Conservation (phyloP, 2,329 filamentous ascomycete genomes). For the Alternaria infectoria region DNA sequence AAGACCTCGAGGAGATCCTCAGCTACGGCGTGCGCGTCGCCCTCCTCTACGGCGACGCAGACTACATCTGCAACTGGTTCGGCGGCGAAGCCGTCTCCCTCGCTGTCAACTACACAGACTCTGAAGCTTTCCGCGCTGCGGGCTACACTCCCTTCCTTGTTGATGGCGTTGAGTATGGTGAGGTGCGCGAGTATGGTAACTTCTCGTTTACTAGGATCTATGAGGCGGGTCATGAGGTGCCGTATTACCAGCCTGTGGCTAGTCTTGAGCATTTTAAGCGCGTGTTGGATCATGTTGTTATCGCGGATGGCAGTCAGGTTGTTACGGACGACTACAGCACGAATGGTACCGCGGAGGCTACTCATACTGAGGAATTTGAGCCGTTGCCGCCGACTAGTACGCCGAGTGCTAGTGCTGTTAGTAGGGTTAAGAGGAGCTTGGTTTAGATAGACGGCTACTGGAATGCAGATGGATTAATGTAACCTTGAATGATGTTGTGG, state of each 20-base stretch:
- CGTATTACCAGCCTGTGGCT: slow-evolving; percentile 50
- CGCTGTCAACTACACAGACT: slow-evolving; percentile 59
- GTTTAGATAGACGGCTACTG: neutral
- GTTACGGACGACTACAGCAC: slow-evolving; percentile 38
- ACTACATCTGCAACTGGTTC: slow-evolving; percentile 68
- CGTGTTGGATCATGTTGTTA: slow-evolving; percentile 31
- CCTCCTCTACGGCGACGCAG: slow-evolving; percentile 64
- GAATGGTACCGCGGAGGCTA: slow-evolving; percentile 39
- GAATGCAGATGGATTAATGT: no score
- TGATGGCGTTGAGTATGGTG: slow-evolving; percentile 66
- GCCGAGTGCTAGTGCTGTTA: neutral
- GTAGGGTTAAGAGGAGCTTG: neutral
- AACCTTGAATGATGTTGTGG: no score
- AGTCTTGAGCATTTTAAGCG: slow-evolving; percentile 40
- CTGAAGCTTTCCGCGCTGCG: slow-evolving; percentile 63
- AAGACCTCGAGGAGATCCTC: slow-evolving; percentile 59
- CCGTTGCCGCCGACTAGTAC: slow-evolving; percentile 34
- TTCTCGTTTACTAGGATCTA: slow-evolving; percentile 60
- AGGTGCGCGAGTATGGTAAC: slow-evolving; percentile 77
- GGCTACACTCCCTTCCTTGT: slow-evolving; percentile 75
- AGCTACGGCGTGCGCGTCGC: slow-evolving; percentile 62
- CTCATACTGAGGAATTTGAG: slow-evolving; percentile 40
- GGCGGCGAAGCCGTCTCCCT: slow-evolving; percentile 75
- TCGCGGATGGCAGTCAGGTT: slow-evolving; percentile 38
- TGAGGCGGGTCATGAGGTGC: slow-evolving; percentile 60